Evolutionary conservation across 768 basidiomycete species (phyloP), one percentile per base, ranked within the genome.

Genomic region (Coprinellus micaceus): DNA sequence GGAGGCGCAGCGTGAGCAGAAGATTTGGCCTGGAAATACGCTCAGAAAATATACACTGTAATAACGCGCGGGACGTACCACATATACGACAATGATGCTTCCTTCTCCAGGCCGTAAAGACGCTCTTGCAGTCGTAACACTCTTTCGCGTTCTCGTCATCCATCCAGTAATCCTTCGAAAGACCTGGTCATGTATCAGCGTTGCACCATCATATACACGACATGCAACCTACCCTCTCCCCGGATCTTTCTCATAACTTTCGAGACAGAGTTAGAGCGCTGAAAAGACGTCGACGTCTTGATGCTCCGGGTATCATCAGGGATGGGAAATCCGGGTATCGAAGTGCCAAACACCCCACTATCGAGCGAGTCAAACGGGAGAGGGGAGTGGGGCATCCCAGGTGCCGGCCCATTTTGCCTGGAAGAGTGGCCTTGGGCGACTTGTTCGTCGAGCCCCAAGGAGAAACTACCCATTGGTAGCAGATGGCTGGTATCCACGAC

Each of bases 1-100:
- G 28, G 94, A 95, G 2, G 97, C 94, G 69, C 97, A 99, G 9
- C 94, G 84, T 29, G 92, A 93, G 70, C 97, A 99, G 68, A 98
- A 99, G 68, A 99, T 95, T 70, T 97, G 95, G 29, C 95, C 95
- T 89, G 46, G 58, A 5, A 52, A 9, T 44, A 21, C 7, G 24
- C 25, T 48, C 22, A 28, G 24, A 9, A n/a, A 50, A 17, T 3
- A 50, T 5, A 7, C 36, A 45, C 17, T 28, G 45, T 24, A 46
- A 37, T 37, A 47, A 48, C 51, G 17, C 24, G 45, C 41, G 43
- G 36, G 52, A 71, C 81, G 54, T 66, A 89, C 94, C 94, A 66
- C 97, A 98, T 69, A 98, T 94, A 12, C 97, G 85, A 72, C 97
- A 99, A 67, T 99, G 97, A 64, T 99, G 97, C 69, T 95, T 97